Evolutionary conservation across 805 yeast species (phyloP).

Genomic region (Candida tammaniensis): DNA sequence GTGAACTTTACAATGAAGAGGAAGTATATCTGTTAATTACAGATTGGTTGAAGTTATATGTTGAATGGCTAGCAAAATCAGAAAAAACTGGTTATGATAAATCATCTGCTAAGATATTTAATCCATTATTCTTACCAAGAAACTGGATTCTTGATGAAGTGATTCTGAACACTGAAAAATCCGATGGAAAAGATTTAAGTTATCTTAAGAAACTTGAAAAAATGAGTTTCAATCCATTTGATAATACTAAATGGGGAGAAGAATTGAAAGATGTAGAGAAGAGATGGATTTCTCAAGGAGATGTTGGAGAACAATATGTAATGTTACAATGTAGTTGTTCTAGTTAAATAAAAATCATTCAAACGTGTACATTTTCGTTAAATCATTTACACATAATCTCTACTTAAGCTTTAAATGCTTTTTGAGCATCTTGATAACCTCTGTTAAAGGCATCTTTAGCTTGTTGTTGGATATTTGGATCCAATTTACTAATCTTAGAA

Average conservation of each 20-base stretch:
- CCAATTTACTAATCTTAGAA: conserved; percentile 31
- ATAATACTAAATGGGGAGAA: conserved; percentile 63
- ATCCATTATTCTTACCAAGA: conserved; percentile 81
- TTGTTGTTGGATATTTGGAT: conserved; percentile 31
- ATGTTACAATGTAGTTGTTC: conserved; percentile 81
- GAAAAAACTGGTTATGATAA: conserved; percentile 30
- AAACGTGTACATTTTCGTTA: background rate
- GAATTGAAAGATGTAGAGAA: conserved; percentile 56
- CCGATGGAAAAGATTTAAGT: conserved; percentile 44
- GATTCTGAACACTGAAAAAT: conserved; percentile 53
- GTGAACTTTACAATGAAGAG: conserved; percentile 19
- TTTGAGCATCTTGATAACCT: conserved; percentile 38
- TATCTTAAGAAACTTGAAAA: conserved; percentile 58
- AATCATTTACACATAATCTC: conserved; percentile 1
- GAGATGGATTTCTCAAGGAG: conserved; percentile 51
- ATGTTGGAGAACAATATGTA: conserved; percentile 47
- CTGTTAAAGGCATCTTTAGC: conserved; percentile 40
- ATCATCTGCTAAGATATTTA: conserved; percentile 26
- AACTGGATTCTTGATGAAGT: conserved; percentile 88
- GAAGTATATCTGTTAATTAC: conserved; percentile 40
- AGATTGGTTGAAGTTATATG: conserved; percentile 55
- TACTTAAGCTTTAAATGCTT: conserved; percentile 18
- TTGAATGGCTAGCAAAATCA: conserved; percentile 39
- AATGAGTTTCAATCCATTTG: conserved; percentile 79
- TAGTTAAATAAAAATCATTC: conserved; percentile 16